Percentiles rank a stretch among this genome's conserved stretches.
phyloP scores from a whole-genome alignment of 192 early-diverging fungal genomes.

The Coemansia sp. region DNA sequence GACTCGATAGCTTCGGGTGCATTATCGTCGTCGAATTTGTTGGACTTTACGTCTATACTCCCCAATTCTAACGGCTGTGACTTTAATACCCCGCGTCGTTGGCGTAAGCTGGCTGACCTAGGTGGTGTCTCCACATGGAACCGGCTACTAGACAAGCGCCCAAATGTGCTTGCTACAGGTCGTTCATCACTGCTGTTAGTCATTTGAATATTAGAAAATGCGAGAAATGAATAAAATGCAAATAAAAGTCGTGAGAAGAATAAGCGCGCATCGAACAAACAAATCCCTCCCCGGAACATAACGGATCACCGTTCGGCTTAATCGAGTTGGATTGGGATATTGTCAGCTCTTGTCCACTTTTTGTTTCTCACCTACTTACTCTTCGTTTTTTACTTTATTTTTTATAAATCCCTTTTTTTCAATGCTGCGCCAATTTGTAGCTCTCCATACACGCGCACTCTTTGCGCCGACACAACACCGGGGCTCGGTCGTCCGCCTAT shows the following conservation, averaged over 20 bases:
- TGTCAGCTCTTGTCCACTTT: neutral
- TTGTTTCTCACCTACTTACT: neutral
- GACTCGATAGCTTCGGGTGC: slow-evolving; percentile 5
- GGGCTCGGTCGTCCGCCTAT: neutral
- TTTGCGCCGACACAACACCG: slow-evolving; percentile 1
- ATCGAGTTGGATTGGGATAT: neutral
- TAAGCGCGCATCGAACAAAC: neutral
- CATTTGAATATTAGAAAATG: neutral
- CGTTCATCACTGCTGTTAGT: neutral
- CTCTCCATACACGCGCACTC: slow-evolving; percentile 29
- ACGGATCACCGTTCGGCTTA: neutral
- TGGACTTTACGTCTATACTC: neutral
- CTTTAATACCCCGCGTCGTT: slow-evolving; percentile 26
- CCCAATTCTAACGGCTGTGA: slow-evolving; percentile 18
- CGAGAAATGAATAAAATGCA: neutral
- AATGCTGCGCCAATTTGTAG: slow-evolving; percentile 25
- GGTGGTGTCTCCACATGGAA: slow-evolving; percentile 31
- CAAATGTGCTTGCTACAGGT: neutral
- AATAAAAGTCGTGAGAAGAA: neutral
- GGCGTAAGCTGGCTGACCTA: slow-evolving; percentile 19
- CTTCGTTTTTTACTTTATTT: neutral
- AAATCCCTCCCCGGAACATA: neutral
- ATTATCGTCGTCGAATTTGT: neutral
- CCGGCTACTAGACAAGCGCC: neutral
- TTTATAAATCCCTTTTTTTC: neutral